phyloP scores from a whole-genome alignment of 2,329 filamentous ascomycete species.

The Trichoderma sp. region DNA sequence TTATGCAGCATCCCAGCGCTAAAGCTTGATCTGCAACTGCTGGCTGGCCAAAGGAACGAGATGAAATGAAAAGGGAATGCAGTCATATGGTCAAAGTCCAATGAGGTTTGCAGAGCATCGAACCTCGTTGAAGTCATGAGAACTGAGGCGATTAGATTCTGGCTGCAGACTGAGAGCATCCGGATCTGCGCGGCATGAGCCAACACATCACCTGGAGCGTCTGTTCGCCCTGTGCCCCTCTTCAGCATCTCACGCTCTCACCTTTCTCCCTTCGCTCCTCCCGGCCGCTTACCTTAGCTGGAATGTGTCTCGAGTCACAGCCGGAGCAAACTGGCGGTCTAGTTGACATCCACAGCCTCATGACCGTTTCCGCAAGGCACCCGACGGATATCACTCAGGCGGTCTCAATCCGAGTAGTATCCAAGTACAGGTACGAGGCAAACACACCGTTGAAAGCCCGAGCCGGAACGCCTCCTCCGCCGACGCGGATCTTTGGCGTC shows the following conservation, averaged over 20 bases:
- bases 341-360: neutral
- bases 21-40: neutral
- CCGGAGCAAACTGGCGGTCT: constrained; percentile 16
- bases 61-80: neutral
- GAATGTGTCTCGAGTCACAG: constrained; percentile 14
- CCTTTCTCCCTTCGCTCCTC: neutral
- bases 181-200: constrained; percentile 5
- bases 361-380: constrained; percentile 15
- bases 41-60: neutral
- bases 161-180: neutral
- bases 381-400: neutral
- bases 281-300: constrained; percentile 9
- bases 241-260: neutral
- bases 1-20: constrained; percentile 1
- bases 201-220: neutral
- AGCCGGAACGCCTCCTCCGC: constrained; percentile 14
- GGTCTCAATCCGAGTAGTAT: neutral
- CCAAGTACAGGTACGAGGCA: neutral
- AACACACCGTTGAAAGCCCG: neutral
- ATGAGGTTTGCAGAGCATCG: neutral
- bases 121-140: neutral
- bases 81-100: neutral
- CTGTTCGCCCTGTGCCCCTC: neutral
- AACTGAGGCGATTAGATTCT: neutral
- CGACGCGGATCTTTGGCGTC: constrained; percentile 9